A percentile compares a stretch with the other conserved stretches of the same genome.
phyloP scores from a whole-genome alignment of 225 moss, liverwort and hornwort species.

The Lunularia cruciata region DNA sequence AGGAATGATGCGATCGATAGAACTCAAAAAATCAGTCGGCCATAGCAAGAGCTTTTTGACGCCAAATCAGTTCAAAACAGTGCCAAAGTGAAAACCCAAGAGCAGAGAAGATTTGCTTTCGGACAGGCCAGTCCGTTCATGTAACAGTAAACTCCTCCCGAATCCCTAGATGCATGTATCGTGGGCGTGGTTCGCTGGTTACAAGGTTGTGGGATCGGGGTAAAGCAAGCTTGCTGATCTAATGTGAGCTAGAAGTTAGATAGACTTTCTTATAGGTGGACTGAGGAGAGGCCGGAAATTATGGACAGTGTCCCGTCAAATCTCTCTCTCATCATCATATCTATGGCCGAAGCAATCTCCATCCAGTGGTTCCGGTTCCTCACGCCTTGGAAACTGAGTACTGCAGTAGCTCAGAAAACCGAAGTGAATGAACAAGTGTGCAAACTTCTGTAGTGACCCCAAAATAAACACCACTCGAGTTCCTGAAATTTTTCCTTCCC shows the following conservation, averaged over 20 bases:
- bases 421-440: conserved; percentile 10
- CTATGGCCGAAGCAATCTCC: neutral
- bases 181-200: neutral
- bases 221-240: too few relatives aligned
- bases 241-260: neutral
- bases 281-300: conserved; percentile 7
- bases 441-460: conserved; percentile 1
- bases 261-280: neutral
- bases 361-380: conserved; percentile 2
- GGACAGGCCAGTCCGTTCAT: too few relatives aligned
- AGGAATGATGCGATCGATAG: too few relatives aligned
- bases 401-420: neutral
- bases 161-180: conserved; percentile 1
- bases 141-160: neutral
- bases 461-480: conserved; percentile 4
- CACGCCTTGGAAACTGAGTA: conserved; percentile 4
- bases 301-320: conserved; percentile 1
- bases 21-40: too few relatives aligned
- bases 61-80: too few relatives aligned
- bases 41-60: too few relatives aligned
- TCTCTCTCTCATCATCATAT: conserved; percentile 10
- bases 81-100: too few relatives aligned
- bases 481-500: conserved; percentile 1
- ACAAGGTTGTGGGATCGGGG: neutral
- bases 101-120: too few relatives aligned